Evolutionary conservation across 2,329 filamentous ascomycete genomes (phyloP).

Genomic region (Teratosphaeria nubilosa): DNA sequence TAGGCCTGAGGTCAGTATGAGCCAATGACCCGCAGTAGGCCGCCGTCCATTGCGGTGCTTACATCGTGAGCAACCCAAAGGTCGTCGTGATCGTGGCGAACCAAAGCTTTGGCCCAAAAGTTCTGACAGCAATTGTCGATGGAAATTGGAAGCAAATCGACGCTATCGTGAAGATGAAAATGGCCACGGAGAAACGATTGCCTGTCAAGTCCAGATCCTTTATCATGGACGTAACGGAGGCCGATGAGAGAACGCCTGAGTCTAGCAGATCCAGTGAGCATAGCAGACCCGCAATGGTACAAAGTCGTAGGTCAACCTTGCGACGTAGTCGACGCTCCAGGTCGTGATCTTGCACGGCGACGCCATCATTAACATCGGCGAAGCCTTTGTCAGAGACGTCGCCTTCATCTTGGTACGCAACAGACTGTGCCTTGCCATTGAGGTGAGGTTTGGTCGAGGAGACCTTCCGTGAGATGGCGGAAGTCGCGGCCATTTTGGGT

Average conservation of each 20-base stretch:
- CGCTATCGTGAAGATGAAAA: conserved; percentile 63
- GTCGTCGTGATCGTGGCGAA: conserved; percentile 49
- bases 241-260: conserved; percentile 58
- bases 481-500: background rate
- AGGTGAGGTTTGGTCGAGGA: background rate
- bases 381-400: background rate
- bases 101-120: conserved; percentile 54
- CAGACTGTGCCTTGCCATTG: background rate
- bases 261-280: conserved; percentile 61
- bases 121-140: conserved; percentile 55
- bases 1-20: background rate
- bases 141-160: conserved; percentile 60
- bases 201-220: conserved; percentile 53
- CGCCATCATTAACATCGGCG: background rate
- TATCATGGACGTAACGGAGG: conserved; percentile 59
- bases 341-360: background rate
- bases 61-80: conserved; percentile 55
- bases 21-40: background rate
- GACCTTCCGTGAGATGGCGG: background rate
- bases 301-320: conserved; percentile 58
- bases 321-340: conserved; percentile 37
- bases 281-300: conserved; percentile 60
- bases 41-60: background rate
- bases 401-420: background rate
- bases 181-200: conserved; percentile 57